Evolutionary conservation across 2,329 filamentous ascomycete genomes (phyloP), one percentile per base, ranked within the genome.

Genomic region (Endoconidiophora laricicola): DNA sequence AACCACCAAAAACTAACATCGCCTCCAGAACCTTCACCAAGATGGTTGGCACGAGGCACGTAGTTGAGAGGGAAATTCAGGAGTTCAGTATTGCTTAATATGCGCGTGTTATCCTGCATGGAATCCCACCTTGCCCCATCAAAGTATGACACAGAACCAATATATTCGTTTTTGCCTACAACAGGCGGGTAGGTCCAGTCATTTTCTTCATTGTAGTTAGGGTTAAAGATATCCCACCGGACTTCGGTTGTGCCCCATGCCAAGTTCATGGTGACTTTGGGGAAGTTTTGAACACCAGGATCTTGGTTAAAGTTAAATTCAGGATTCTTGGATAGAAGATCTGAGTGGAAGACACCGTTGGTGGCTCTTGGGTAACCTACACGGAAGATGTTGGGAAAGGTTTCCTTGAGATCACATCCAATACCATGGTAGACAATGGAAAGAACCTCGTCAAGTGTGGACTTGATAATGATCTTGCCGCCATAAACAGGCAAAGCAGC

Each of bases 391-490:
- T 9, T 50, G 20, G 49, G 22, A 7, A 52, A 46, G 16, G 36
- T 16, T n/a, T 43, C 37, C 14, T 40, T 36, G 12, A 51, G 40
- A 43, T 53, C 42, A 14, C 49, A 48, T 1, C 44, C 38, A 14
- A 54, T 48, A 29, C 58, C 61, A 46, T 58, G 54, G 44, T 71
- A 70, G 1, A 67, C 66, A 18, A 71, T 61, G 6, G 63, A 62
- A 2, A 70, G 57, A 9, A 60, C 54, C 49, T 70, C 69, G 5
- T 62, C 62, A 36, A 66, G 65, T 41, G 61, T 60, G 18, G 65
- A 64, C 3, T 58, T 59, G 23, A 71, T 56, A 51, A 63, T 60
- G 18, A 70, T 58, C 55, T 69, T 70, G 18, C 68, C 69, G 48
- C 2, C 62, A 51, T 71, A 70, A 4, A 70, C 54, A 0, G 67